Evolutionary conservation across 306 rosid species (phyloP), one percentile per base, ranked within the genome.

Genomic region (Quercus variabilis): DNA sequence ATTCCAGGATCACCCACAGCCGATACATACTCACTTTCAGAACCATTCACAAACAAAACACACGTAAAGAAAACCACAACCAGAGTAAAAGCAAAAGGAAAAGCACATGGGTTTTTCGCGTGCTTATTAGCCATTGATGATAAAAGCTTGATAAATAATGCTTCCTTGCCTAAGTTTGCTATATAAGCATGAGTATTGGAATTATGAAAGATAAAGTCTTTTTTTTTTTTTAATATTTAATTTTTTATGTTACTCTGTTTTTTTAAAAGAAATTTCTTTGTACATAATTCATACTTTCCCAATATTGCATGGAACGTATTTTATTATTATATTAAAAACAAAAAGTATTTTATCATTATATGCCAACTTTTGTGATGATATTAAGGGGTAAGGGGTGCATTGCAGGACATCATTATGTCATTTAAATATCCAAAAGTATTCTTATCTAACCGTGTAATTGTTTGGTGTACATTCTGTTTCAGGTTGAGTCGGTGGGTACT

Each of bases 1-100:
- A 90, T 90, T 1, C 87, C 94, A 1, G 90, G 83, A 77, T 90
- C 94, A 0, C 94, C 94, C 10, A 88, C 78, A 2, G 86, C 91
- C 76, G 94, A 88, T 28, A 79, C 60, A 51, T 84, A 76, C 20
- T 60, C 56, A 11, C 28, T 77, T 71, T 73, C 54, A 8, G 38
- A 51, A 25, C 28, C 81, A 18, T 51, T 31, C 21, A 49, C 74
- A 35, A 30, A 59, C 38, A 31, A 30, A 74, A 26, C 21, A 7
- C 59, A 43, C 1, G 64, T 30, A 54, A 3, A 20, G 69, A 74
- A 59, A 74, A 65, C 49, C 71, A 78, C 17, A 30, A 26, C 54
- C 54, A 83, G 26, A 20, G 72, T 5, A 21, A 35, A 18, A 33
- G 79, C 8, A 18, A 71, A 58, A 12, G 54, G 38, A 62, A 49